phyloP scores from a whole-genome alignment of 805 yeast species.

The Candida yuanshanica region DNA sequence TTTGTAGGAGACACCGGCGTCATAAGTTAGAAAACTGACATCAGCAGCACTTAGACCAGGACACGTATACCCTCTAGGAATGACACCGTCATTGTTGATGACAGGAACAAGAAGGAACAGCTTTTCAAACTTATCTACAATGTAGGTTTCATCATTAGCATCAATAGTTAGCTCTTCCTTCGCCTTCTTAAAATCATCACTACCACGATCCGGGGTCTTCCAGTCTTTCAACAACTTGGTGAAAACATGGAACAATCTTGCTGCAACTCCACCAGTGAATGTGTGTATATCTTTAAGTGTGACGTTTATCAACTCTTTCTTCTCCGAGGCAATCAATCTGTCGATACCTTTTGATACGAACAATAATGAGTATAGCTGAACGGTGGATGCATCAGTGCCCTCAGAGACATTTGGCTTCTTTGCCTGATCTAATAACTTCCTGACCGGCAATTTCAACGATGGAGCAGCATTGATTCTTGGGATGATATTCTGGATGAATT shows the following conservation, averaged over 20 bases:
- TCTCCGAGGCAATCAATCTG: constrained; percentile 38
- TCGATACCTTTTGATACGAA: constrained; percentile 67
- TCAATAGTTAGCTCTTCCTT: constrained; percentile 32
- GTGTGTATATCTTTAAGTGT: constrained; percentile 41
- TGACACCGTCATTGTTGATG: constrained; percentile 29
- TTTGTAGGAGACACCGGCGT: constrained; percentile 60
- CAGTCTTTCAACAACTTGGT: constrained; percentile 47
- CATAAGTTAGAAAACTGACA: constrained; percentile 55
- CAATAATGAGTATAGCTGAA: constrained; percentile 55
- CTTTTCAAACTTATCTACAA: constrained; percentile 44
- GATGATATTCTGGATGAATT: constrained; percentile 59
- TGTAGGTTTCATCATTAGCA: constrained; percentile 36
- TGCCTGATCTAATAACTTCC: constrained; percentile 58
- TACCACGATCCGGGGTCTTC: constrained; percentile 43
- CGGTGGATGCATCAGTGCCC: constrained; percentile 41
- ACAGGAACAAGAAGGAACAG: constrained; percentile 54
- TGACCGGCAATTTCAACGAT: constrained; percentile 56
- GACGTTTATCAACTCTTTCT: constrained; percentile 37
- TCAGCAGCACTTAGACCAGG: constrained; percentile 63
- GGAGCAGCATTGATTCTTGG: constrained; percentile 58
- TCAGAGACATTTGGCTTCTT: constrained; percentile 42
- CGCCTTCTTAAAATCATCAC: constrained; percentile 35
- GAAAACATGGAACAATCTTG: constrained; percentile 58
- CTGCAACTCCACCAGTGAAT: constrained; percentile 33
- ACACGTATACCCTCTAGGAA: constrained; percentile 40